phyloP scores from a whole-genome alignment of 371 early-diverging fungal species.

The Apophysomyces elegans region DNA sequence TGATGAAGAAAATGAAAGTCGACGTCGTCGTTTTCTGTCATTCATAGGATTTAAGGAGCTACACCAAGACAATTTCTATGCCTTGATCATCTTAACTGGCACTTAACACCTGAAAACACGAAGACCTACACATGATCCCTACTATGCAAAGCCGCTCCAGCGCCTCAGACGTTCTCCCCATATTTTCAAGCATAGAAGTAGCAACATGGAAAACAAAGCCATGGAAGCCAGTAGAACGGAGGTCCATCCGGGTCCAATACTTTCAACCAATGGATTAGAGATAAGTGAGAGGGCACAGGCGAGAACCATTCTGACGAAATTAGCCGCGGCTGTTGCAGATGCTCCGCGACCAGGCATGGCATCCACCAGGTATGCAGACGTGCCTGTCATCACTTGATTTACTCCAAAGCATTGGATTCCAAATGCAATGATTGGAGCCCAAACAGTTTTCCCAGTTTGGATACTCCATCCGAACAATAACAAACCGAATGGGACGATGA shows the following conservation, averaged over 20 bases:
- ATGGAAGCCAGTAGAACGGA: slow-evolving; percentile 19
- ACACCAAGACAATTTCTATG: too few species aligned
- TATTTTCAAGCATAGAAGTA: slow-evolving; percentile 17
- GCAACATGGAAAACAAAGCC: slow-evolving; percentile 11
- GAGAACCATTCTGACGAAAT: slow-evolving; percentile 37
- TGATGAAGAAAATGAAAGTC: too few species aligned
- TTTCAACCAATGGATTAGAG: slow-evolving; percentile 19
- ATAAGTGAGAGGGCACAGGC: slow-evolving; percentile 36
- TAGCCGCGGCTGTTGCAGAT: slow-evolving; percentile 39
- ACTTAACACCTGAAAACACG: neutral
- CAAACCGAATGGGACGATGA: slow-evolving; percentile 48
- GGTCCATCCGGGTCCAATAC: slow-evolving; percentile 25
- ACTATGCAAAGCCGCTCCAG: slow-evolving; percentile 13
- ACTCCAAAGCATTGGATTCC: slow-evolving; percentile 52
- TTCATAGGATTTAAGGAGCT: too few species aligned
- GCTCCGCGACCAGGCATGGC: slow-evolving; percentile 49
- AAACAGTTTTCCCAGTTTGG: slow-evolving; percentile 37
- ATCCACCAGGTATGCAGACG: slow-evolving; percentile 44
- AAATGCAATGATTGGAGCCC: slow-evolving; percentile 47
- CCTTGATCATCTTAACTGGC: too few species aligned
- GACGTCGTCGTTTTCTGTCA: too few species aligned
- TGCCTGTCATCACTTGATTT: slow-evolving; percentile 40
- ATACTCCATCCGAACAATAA: slow-evolving; percentile 55
- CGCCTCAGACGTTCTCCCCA: slow-evolving; percentile 20
- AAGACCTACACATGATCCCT: neutral